These are phyloP conservation scores for Castanea sativa DNA, from an alignment of 306 rosid genomes.

Conservation along the genomic window DNA sequence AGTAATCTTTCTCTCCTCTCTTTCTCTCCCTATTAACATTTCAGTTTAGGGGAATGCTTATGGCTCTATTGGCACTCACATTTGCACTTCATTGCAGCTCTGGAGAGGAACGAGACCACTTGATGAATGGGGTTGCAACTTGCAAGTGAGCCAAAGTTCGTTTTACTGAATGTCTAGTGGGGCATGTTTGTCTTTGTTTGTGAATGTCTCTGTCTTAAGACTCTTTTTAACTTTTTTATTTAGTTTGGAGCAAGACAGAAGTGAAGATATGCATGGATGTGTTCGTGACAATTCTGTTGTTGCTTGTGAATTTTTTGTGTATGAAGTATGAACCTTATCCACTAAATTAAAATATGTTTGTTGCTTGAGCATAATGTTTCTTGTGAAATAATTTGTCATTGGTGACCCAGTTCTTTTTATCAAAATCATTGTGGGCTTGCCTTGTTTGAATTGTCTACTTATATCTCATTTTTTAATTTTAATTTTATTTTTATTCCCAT, in stretches of 20 bases:
- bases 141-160: slow-evolving; percentile 14
- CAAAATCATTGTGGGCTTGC: no score
- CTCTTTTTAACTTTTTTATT: not conserved
- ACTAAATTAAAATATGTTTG: not conserved
- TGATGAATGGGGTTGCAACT: slow-evolving; percentile 27
- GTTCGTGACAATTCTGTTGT: no score
- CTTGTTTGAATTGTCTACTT: no score
- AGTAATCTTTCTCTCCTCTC: slow-evolving; percentile 38
- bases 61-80: not conserved
- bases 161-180: not conserved
- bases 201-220: not conserved
- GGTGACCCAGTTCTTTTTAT: no score
- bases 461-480: no score
- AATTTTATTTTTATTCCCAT: no score
- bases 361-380: not conserved
- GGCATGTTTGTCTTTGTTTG: not conserved
- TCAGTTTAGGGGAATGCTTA: not conserved
- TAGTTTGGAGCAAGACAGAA: not conserved
- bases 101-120: slow-evolving; percentile 62
- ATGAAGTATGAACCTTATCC: not conserved
- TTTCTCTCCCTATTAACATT: not conserved
- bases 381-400: not conserved
- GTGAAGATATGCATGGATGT: not conserved
- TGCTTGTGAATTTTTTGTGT: no score
- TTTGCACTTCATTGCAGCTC: slow-evolving; percentile 42